Evolutionary conservation across 345 rosid species (phyloP).

Genomic region (Limnanthes douglasii): DNA sequence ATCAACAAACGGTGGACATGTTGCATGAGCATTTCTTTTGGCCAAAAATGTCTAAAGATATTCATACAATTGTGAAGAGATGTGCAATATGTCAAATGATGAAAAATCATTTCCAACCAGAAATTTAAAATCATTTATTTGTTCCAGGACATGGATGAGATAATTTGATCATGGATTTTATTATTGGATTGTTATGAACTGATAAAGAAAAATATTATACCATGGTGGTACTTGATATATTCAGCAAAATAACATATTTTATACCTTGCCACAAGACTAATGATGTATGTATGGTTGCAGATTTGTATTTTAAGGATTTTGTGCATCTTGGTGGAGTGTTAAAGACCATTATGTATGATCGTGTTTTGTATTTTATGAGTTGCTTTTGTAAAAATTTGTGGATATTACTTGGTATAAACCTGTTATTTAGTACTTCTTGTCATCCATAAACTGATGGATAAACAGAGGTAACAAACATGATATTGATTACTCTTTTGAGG

Average conservation of each 20-base stretch:
- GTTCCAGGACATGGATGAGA: not conserved
- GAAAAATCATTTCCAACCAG: not conserved
- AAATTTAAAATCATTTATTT: not conserved
- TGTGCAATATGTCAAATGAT: conserved; percentile 1
- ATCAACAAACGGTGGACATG: not conserved
- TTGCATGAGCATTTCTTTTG: conserved; percentile 1
- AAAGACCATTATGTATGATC: too few species aligned
- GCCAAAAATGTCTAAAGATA: not conserved
- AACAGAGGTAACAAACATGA: too few species aligned
- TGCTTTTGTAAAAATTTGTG: too few species aligned
- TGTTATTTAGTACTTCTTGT: too few species aligned
- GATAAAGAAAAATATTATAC: not conserved
- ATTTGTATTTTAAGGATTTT: not conserved
- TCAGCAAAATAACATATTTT: not conserved
- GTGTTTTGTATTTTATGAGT: too few species aligned
- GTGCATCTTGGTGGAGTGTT: not conserved
- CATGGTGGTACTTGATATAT: not conserved
- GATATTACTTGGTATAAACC: too few species aligned
- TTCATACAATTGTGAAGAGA: not conserved
- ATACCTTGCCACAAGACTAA: not conserved
- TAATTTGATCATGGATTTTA: not conserved
- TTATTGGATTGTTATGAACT: not conserved
- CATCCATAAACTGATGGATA: too few species aligned
- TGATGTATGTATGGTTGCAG: not conserved
- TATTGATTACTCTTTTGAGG: too few species aligned